Conservation (phyloP, 1,139 yeast genomes). For the Candida sojae region DNA sequence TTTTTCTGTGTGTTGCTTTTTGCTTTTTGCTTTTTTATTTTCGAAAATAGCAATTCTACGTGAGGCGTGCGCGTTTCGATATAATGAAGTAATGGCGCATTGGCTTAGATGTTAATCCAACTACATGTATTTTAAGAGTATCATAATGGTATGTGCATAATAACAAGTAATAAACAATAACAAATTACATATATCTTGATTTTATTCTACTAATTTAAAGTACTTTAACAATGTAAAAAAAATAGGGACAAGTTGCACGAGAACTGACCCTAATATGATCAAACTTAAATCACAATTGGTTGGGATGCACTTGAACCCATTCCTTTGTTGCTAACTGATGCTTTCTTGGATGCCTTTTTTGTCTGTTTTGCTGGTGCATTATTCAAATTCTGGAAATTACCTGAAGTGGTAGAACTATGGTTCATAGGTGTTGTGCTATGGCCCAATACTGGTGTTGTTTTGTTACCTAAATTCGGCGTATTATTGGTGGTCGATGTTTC, state of each 20-base stretch:
- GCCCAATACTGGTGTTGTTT: conserved; percentile 9
- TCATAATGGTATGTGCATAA: not conserved
- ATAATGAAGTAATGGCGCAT: not conserved
- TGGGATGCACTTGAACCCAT: conserved; percentile 8
- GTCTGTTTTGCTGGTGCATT: conserved; percentile 1
- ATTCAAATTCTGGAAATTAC: conserved; percentile 3
- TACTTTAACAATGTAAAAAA: too few relatives aligned
- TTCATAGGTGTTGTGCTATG: conserved; percentile 3
- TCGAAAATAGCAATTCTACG: not conserved
- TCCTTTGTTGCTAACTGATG: conserved; percentile 7
- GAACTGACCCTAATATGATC: too few relatives aligned
- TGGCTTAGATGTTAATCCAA: not conserved
- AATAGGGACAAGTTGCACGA: too few relatives aligned
- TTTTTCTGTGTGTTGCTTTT: too few relatives aligned
- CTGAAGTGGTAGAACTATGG: not conserved
- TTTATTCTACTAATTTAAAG: too few relatives aligned
- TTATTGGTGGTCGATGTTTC: conserved; percentile 10
- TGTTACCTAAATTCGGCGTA: conserved; percentile 12
- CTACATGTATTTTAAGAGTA: not conserved
- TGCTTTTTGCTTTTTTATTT: too few relatives aligned
- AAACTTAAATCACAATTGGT: conserved; percentile 9
- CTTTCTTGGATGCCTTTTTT: conserved; percentile 7
- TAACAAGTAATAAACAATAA: too few relatives aligned
- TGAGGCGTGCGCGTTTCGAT: not conserved
- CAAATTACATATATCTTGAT: too few relatives aligned